Evolutionary conservation across 495 filamentous ascomycete species (phyloP), one percentile per base, ranked within the genome.

Genomic region (Thermothielavioides terrestris): DNA sequence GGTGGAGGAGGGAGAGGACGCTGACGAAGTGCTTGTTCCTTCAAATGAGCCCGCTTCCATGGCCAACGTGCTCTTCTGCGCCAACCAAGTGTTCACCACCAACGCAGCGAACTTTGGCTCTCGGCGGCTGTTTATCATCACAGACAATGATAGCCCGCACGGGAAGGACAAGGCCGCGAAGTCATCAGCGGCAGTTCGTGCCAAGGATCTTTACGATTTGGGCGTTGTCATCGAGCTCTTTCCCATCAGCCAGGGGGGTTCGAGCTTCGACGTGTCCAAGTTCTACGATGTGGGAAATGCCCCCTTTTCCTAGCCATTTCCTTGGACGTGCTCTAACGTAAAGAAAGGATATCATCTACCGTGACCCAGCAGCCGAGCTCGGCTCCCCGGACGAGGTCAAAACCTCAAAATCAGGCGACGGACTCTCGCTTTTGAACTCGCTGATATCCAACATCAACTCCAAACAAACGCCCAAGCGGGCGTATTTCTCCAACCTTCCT

Each of bases 51-150:
- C 70, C 3, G 82, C 86, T 7, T 78, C 82, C 6, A 95, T 99
- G 86, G 79, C 87, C 17, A 94, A 90, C 61, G 77, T 99, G 2
- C 72, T 99, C 1, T 97, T 95, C 62, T 90, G 90, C 61, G 89
- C 86, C 37, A 97, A 97, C 57, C 89, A 96, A 54, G 88, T 97
- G 31, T 95, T 99, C 66, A 94, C 92, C 2, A 95, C 86, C 2
- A 95, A 85, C 60, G 89, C 94, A 0, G 82, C 92, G 14, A 97
- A 95, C 58, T 96, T 97, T 63, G 81, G 88, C 20, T 96, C 92
- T 0, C 73, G 94, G 34, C 79, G 94, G 27, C 71, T 99, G 10
- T 97, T 99, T 68, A 81, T 99, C 51, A 89, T 99, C 48, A 95
- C 94, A 2, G 90, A 97, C 59, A 85, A 95, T 49, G 94, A 99